Evolutionary conservation across 2,329 filamentous ascomycete species (phyloP), one percentile per base, ranked within the genome.

Genomic region (Pseudocercospora crystallina): DNA sequence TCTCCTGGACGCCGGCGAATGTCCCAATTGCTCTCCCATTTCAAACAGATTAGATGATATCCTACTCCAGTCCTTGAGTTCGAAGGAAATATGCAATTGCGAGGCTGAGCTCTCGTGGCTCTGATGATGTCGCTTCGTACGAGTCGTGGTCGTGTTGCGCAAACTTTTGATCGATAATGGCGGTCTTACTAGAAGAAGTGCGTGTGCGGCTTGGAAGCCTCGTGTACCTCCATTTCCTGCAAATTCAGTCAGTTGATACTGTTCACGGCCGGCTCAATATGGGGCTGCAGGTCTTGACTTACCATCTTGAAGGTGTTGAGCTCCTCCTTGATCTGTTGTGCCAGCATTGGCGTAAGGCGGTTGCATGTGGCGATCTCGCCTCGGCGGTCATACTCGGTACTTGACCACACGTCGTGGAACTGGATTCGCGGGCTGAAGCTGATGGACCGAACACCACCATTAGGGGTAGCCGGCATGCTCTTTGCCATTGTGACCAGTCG

Each of bases 261-360:
- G 4, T 26, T 26, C 7, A 7, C 20, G 7, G 7, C 3, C 20
- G 20, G 20, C 7, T 7, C 20, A 26, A 3, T 26, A 26, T 26
- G 20, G 20, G 20, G 20, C 20, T 26, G 20, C 20, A 26, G 20
- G 20, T 26, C 7, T 26, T 26, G 37, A 73, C 85, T 56, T 76
- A 94, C 90, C 94, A 99, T 99, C 73, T 99, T 99, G 80, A 99
- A 99, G 63, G 86, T 95, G 75, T 99, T 99, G 63, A 99, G 82
- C 76, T 99, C 94, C 75, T 99, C 94, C 75, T 97, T 97, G 75
- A 99, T 99, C 72, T 99, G 94, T 74, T 99, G 94, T 39, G 94
- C 94, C 57, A 99, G 82, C 81, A 96, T 91, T 10, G 94, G 94
- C 42, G 94, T 99, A 61, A 99, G 79, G 60, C 92, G 89, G 69